Conservation (phyloP, 768 basidiomycete species). For the Vishniacozyma victoriae region DNA sequence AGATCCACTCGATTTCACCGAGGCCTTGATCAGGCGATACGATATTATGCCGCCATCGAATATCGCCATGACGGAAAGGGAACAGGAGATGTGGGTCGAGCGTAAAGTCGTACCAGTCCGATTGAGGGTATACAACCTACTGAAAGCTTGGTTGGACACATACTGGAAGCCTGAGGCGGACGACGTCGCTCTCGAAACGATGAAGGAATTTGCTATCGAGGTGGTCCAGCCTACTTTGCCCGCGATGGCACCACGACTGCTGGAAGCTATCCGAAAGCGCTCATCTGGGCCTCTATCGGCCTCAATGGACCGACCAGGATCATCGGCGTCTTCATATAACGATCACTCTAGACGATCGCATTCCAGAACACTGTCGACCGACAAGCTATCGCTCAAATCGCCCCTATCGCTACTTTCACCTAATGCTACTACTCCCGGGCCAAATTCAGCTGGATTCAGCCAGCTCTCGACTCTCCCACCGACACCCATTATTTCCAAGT, state of each 20-base stretch:
- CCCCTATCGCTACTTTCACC: constrained; percentile 4
- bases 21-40: constrained; percentile 73
- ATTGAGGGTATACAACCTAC: constrained; percentile 80
- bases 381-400: constrained; percentile 47
- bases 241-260: constrained; percentile 41
- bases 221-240: constrained; percentile 41
- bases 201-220: constrained; percentile 44
- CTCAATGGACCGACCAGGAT: not conserved
- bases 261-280: constrained; percentile 36
- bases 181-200: constrained; percentile 52
- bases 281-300: not conserved
- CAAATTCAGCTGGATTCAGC: not conserved
- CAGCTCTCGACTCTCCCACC: constrained; percentile 64
- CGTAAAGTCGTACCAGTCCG: constrained; percentile 84
- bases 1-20: constrained; percentile 67
- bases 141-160: constrained; percentile 88
- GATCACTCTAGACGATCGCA: not conserved
- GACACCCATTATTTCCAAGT: constrained; percentile 77
- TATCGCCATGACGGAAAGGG: constrained; percentile 52
- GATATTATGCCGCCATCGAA: constrained; percentile 58
- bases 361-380: constrained; percentile 50
- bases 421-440: not conserved
- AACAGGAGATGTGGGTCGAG: constrained; percentile 66
- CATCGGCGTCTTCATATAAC: too few species aligned
- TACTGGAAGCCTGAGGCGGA: constrained; percentile 81